Evolutionary conservation across 1,139 yeast species (phyloP), one percentile per base, ranked within the genome.

Genomic region (Lodderomyces margitis): DNA sequence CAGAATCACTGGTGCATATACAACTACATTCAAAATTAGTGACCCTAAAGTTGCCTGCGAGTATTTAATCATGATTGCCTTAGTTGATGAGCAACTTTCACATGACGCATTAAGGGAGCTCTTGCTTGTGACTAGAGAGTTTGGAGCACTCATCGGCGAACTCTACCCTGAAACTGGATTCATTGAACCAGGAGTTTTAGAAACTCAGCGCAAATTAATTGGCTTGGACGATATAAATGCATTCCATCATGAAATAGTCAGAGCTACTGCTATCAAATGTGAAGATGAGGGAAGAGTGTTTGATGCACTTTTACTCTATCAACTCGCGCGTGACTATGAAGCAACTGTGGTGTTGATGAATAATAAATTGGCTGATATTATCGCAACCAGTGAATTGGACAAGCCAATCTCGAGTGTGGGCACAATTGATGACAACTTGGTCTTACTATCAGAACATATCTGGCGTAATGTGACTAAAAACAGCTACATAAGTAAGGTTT

Each of bases 31-130:
- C 70, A 84, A 89, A 55, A 78, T 80, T 41, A 79, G 92, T 37
- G 96, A 91, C 64, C 95, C 98, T 17, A 78, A 83, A 55, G 87
- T 86, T 44, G 98, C 97, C 0, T 86, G 88, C 27, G 97, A 92
- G 58, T 92, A 92, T 58, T 66, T 92, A 42, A 74, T 87, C 21
- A 68, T 87, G 50, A 81, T 91, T 32, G 83, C 88, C 30, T 59
- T 89, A 54, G 59, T 72, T 1, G 46, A 61, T 16, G 48, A 45
- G 17, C 47, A 42, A 21, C 42, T 43, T 7, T 58, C 65, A 1
- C 92, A 85, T 54, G 92, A 85, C 53, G 85, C 95, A 0, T 69
- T 92, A 39, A 77, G 91, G 50, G 96, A 91, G 58, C 76, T 92
- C 45, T 86, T 91, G 12, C 73, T 92, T 43, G 87, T 88, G 44